Evolutionary conservation across 225 moss, liverwort and hornwort species (phyloP).

Genomic region (Climacium dendroides): DNA sequence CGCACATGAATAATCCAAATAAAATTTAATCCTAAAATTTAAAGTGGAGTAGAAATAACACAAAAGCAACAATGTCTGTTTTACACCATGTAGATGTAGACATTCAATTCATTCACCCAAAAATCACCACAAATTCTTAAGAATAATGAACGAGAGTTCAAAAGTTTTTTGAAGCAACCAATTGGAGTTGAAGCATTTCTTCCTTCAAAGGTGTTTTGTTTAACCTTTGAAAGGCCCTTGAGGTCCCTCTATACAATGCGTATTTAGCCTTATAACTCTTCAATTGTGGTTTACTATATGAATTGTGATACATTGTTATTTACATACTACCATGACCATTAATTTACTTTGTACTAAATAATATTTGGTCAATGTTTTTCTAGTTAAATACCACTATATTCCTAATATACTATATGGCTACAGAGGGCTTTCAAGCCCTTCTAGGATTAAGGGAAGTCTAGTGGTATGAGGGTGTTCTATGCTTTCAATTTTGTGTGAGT

Average conservation of each 20-base stretch:
- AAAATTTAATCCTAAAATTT: background rate
- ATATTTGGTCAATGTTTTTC: too few species aligned
- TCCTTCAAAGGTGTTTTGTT: background rate
- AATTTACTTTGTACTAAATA: too few species aligned
- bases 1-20: background rate
- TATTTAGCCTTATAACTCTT: too few species aligned
- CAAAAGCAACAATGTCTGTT: background rate
- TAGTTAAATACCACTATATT: too few species aligned
- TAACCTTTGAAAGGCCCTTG: too few species aligned
- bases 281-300: too few species aligned
- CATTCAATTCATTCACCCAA: background rate
- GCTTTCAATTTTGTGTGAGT: background rate
- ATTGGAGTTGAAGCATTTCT: background rate
- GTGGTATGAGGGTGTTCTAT: fast-evolving
- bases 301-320: too few species aligned
- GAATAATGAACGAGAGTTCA: fast-evolving
- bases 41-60: background rate
- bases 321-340: too few species aligned
- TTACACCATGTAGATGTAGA: background rate
- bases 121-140: fast-evolving
- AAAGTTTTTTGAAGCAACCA: background rate
- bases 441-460: too few species aligned
- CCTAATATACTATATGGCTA: too few species aligned
- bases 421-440: too few species aligned
- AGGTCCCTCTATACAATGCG: too few species aligned